Evolutionary conservation across 2,329 filamentous ascomycete genomes (phyloP).

Genomic region (Fusarium decemcellulare): DNA sequence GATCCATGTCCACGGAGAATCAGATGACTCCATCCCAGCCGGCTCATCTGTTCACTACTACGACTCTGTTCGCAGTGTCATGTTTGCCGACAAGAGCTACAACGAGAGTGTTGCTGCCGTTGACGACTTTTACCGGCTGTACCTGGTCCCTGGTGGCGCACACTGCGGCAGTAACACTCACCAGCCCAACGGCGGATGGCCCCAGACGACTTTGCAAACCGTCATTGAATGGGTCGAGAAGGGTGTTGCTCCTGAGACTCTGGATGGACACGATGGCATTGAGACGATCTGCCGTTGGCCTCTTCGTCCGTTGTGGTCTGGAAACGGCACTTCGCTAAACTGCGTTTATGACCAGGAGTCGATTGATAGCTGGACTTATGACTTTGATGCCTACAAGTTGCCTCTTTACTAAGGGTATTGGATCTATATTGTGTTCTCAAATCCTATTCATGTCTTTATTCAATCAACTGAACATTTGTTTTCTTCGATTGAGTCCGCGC

Average conservation of each 20-base stretch:
- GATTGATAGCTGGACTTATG: slow-evolving; percentile 31
- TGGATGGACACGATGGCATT: slow-evolving; percentile 49
- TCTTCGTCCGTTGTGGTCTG: slow-evolving; percentile 36
- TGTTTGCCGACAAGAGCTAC: slow-evolving; percentile 51
- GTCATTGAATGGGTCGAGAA: slow-evolving; percentile 79
- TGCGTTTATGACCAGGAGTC: slow-evolving; percentile 34
- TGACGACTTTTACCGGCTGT: slow-evolving; percentile 68
- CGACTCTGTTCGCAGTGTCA: slow-evolving; percentile 65
- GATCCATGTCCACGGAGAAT: slow-evolving; percentile 71
- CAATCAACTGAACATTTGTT: no score
- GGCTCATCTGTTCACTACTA: slow-evolving; percentile 69
- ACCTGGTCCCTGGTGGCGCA: slow-evolving; percentile 66
- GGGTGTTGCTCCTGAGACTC: slow-evolving; percentile 49
- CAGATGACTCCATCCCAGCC: slow-evolving; percentile 66
- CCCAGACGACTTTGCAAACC: slow-evolving; percentile 76
- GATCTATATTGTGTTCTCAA: no score
- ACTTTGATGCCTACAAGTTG: slow-evolving; percentile 31
- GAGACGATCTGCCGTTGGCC: slow-evolving; percentile 57
- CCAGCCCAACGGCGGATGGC: slow-evolving; percentile 59
- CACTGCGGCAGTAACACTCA: slow-evolving; percentile 64
- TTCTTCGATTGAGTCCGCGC: no score
- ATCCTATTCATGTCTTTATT: no score
- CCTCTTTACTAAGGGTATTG: slow-evolving; percentile 12
- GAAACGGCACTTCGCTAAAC: slow-evolving; percentile 6
- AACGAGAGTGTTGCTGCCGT: slow-evolving; percentile 58